These are phyloP conservation scores for Solanum hybrid DNA, from an alignment of 305 asterid species.

Conservation along the genomic window DNA sequence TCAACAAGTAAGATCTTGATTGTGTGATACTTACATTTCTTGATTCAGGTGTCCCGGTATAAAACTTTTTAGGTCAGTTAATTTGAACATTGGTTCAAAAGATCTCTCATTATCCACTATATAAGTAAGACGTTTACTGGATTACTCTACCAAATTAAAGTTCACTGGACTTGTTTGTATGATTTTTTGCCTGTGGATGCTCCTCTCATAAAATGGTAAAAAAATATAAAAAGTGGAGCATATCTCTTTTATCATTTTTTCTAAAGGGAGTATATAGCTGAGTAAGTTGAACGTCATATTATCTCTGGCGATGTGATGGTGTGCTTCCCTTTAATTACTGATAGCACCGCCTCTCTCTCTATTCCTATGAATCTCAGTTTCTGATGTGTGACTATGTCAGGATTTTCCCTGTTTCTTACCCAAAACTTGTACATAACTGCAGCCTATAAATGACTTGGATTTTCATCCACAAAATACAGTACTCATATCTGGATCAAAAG, in stretches of 20 bases:
- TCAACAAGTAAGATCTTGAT: conserved; percentile 43
- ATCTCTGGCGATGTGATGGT: neutral
- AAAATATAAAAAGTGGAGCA: neutral
- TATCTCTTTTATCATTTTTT: neutral
- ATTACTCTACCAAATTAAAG: neutral
- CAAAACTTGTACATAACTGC: conserved; percentile 28
- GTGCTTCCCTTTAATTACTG: neutral
- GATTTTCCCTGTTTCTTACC: conserved; percentile 20
- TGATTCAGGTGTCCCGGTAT: neutral
- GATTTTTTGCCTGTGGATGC: neutral
- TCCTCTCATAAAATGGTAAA: neutral
- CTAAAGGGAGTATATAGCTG: neutral
- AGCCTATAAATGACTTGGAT: conserved; percentile 88
- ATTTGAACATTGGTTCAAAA: neutral
- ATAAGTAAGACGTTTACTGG: neutral
- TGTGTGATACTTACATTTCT: neutral
- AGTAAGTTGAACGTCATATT: neutral
- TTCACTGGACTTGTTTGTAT: neutral
- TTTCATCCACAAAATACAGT: conserved; percentile 82
- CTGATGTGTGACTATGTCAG: neutral
- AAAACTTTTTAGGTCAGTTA: neutral
- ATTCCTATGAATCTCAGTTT: neutral
- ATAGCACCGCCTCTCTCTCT: neutral
- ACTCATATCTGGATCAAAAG: conserved; percentile 84
- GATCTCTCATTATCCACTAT: neutral